Evolutionary conservation across 202 grass and related monocot genomes (phyloP).

Genomic region (Schoenoplectus triqueter): DNA sequence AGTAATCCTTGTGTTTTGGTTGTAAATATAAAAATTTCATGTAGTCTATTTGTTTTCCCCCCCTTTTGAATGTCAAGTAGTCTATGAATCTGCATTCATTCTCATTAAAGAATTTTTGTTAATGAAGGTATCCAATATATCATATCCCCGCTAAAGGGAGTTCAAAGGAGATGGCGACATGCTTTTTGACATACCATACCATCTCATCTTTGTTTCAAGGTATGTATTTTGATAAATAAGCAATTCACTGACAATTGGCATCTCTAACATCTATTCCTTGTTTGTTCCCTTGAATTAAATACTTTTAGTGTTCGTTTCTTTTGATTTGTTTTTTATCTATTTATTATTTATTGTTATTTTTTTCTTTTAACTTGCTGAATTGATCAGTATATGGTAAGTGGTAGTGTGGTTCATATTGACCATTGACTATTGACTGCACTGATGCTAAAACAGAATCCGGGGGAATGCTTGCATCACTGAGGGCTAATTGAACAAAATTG

Average conservation of each 20-base stretch:
- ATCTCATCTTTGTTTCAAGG: slow-evolving; percentile 82
- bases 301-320: not conserved
- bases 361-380: not conserved
- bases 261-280: not conserved
- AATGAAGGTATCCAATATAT: slow-evolving; percentile 76
- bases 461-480: no score
- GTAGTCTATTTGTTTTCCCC: no score
- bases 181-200: slow-evolving; percentile 84
- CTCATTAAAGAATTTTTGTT: slow-evolving; percentile 14
- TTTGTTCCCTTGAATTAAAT: slow-evolving; percentile 9
- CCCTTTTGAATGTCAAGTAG: not conserved
- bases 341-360: no score
- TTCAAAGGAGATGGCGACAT: slow-evolving; percentile 54
- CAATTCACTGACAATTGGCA: not conserved
- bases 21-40: not conserved
- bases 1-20: no score
- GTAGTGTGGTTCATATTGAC: not conserved
- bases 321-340: not conserved
- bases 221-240: slow-evolving; percentile 12
- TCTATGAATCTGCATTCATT: slow-evolving; percentile 1
- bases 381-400: not conserved
- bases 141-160: slow-evolving; percentile 62
- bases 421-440: not conserved
- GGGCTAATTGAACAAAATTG: no score
- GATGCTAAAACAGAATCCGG: not conserved